Evolutionary conservation across 331 rosid genomes (phyloP).

Genomic region (Dryas integrifolia): DNA sequence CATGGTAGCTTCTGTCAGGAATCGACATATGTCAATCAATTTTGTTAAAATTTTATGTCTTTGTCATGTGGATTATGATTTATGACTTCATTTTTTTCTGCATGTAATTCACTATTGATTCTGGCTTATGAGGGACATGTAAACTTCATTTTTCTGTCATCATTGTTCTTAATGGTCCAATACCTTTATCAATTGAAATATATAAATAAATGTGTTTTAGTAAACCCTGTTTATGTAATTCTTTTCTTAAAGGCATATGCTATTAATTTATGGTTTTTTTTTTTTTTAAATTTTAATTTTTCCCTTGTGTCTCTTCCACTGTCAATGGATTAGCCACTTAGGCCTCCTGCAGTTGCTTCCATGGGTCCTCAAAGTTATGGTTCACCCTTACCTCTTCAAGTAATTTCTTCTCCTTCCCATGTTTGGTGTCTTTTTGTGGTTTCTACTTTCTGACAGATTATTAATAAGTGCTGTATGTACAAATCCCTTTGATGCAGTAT

Average conservation of each 20-base stretch:
- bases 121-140: not conserved
- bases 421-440: constrained; percentile 1
- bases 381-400: constrained; percentile 28
- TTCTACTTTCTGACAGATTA: not conserved
- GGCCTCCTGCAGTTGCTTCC: constrained; percentile 31
- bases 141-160: not conserved
- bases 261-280: not conserved
- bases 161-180: not conserved
- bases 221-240: not conserved
- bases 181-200: not conserved
- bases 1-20: too few relatives aligned
- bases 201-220: not conserved
- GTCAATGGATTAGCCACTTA: constrained; percentile 26
- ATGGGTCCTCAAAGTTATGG: constrained; percentile 44
- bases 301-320: not conserved
- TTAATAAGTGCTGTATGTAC: constrained; percentile 8
- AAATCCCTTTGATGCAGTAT: constrained; percentile 48
- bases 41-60: not conserved
- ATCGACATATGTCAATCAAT: not conserved
- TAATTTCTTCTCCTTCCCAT: constrained; percentile 17
- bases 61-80: not conserved
- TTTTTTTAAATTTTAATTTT: not conserved
- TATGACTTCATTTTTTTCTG: not conserved
- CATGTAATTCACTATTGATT: not conserved
- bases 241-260: not conserved